phyloP scores from a whole-genome alignment of 257 asterid genomes.

The Schizonepeta tenuifolia region DNA sequence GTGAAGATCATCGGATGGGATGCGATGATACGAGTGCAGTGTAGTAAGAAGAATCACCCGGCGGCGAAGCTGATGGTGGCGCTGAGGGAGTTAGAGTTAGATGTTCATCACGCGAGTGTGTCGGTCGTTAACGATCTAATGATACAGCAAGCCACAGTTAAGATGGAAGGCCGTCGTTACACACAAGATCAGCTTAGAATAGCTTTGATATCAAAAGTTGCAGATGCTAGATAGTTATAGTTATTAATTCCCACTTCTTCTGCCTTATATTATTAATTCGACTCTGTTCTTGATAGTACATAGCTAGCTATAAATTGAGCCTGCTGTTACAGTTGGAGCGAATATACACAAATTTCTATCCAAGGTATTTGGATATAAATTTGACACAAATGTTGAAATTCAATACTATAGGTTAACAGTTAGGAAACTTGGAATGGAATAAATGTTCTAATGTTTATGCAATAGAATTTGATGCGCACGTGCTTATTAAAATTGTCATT shows the following conservation, averaged over 20 bases:
- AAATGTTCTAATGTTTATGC: slow-evolving; percentile 19
- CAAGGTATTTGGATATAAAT: too few species aligned
- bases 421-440: background rate
- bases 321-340: too few species aligned
- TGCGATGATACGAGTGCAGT: slow-evolving; percentile 75
- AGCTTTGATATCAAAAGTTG: slow-evolving; percentile 62
- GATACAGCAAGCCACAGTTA: slow-evolving; percentile 84
- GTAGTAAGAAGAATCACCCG: slow-evolving; percentile 74
- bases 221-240: background rate
- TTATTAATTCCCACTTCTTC: too few species aligned
- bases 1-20: slow-evolving; percentile 78
- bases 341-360: too few species aligned
- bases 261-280: too few species aligned
- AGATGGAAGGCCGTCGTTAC: slow-evolving; percentile 70
- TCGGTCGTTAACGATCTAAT: slow-evolving; percentile 80
- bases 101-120: slow-evolving; percentile 76
- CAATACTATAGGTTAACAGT: background rate
- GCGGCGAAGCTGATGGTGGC: slow-evolving; percentile 84
- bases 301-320: background rate
- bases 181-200: slow-evolving; percentile 69
- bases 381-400: background rate
- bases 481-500: background rate
- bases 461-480: background rate
- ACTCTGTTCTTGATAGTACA: background rate
- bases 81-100: slow-evolving; percentile 63